Percentiles rank a stretch among this genome's conserved stretches.
phyloP scores from a whole-genome alignment of 129 eudicot species.

The Silybum marianum region DNA sequence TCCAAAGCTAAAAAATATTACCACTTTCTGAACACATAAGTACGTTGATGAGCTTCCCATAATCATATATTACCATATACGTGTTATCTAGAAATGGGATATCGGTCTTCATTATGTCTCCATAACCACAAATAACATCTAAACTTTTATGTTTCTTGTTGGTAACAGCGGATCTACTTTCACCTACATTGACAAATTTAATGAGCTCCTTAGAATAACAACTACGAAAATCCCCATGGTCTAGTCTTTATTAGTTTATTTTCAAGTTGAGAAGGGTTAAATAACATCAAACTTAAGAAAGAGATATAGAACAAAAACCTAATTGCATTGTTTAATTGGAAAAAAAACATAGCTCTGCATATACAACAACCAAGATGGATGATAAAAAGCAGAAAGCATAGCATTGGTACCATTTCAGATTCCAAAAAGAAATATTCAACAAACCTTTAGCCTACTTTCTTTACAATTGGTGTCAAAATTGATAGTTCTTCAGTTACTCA shows the following conservation, averaged over 20 bases:
- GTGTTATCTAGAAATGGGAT: background rate
- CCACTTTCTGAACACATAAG: background rate
- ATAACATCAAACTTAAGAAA: background rate
- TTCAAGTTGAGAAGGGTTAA: background rate
- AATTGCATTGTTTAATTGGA: background rate
- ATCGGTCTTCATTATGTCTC: background rate
- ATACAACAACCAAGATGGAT: background rate
- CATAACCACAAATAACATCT: background rate
- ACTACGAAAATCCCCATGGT: background rate
- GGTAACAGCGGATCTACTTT: background rate
- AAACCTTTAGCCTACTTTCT: background rate
- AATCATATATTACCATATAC: background rate
- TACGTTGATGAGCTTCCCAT: background rate
- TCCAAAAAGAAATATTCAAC: background rate
- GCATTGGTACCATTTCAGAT: background rate
- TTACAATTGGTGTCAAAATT: background rate
- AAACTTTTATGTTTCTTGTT: no score
- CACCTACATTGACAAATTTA: background rate
- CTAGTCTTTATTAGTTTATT: background rate
- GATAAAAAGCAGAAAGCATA: background rate
- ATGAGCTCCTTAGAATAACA: background rate
- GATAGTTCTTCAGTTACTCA: background rate
- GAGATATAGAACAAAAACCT: background rate
- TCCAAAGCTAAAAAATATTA: no score
- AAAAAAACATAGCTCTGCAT: background rate